Conservation (phyloP, 108 stramenopile species). For the Cafeteria roenbergensis region DNA sequence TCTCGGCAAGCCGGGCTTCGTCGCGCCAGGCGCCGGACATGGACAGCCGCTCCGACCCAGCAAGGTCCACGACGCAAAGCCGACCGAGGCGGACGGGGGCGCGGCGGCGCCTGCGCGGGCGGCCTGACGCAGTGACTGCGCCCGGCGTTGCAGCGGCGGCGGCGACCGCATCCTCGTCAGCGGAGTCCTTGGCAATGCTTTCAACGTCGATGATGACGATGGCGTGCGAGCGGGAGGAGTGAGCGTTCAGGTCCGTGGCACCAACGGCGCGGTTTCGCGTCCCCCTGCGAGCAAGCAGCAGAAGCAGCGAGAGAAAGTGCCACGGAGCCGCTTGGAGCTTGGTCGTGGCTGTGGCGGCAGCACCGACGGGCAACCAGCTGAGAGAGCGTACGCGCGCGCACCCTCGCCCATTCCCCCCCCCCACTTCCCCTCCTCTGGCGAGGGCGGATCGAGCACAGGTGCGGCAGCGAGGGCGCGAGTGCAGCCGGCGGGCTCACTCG, state of each 20-base stretch:
- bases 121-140: background rate
- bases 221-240: constrained; percentile 43
- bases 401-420: no score
- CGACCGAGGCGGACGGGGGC: constrained; percentile 5
- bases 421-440: no score
- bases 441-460: no score
- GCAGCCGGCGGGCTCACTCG: no score
- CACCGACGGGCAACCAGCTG: no score
- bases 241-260: constrained; percentile 37
- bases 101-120: background rate
- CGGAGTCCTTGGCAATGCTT: constrained; percentile 2
- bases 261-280: constrained; percentile 25
- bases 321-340: no score
- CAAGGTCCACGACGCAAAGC: constrained; percentile 17
- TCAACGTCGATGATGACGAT: constrained; percentile 42
- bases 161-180: background rate
- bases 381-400: no score
- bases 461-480: no score
- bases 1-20: background rate
- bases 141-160: background rate
- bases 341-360: no score
- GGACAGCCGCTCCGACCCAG: constrained; percentile 15
- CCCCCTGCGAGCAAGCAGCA: constrained; percentile 26
- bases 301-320: no score
- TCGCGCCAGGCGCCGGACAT: constrained; percentile 2